phyloP scores from a whole-genome alignment of 805 yeast genomes.

The Cyberlindnera samutprakarnensis region DNA sequence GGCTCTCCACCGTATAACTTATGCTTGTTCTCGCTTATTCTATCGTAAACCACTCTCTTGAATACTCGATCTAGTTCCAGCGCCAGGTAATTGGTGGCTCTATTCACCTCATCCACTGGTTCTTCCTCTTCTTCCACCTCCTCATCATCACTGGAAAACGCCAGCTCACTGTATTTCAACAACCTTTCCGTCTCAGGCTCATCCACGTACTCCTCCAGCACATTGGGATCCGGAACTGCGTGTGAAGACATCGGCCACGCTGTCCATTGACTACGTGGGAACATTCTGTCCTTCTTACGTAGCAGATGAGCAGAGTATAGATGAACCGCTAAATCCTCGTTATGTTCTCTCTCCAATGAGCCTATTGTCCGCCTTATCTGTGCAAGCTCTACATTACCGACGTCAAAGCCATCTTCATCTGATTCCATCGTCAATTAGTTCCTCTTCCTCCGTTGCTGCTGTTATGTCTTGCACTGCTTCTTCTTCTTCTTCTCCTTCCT shows the following conservation, averaged over 20 bases:
- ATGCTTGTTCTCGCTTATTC: background rate
- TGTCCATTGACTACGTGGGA: constrained; percentile 39
- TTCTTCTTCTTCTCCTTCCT: too few relatives aligned
- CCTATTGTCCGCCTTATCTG: constrained; percentile 12
- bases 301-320: constrained; percentile 49
- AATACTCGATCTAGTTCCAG: constrained; percentile 8
- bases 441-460: too few relatives aligned
- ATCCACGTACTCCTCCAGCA: constrained; percentile 1
- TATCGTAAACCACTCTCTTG: constrained; percentile 3
- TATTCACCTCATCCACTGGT: background rate
- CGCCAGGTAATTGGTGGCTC: constrained; percentile 1
- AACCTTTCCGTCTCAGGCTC: constrained; percentile 4
- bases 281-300: constrained; percentile 27
- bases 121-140: background rate
- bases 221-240: constrained; percentile 31
- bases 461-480: too few relatives aligned
- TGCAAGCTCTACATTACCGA: background rate
- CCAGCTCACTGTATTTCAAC: background rate
- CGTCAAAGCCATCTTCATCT: too few relatives aligned
- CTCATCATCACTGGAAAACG: too few relatives aligned
- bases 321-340: constrained; percentile 56
- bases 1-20: background rate
- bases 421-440: too few relatives aligned
- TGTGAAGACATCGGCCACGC: constrained; percentile 48
- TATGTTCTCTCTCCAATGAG: constrained; percentile 40